phyloP scores from a whole-genome alignment of 371 early-diverging fungal genomes.

The Zancudomyces culisetae region DNA sequence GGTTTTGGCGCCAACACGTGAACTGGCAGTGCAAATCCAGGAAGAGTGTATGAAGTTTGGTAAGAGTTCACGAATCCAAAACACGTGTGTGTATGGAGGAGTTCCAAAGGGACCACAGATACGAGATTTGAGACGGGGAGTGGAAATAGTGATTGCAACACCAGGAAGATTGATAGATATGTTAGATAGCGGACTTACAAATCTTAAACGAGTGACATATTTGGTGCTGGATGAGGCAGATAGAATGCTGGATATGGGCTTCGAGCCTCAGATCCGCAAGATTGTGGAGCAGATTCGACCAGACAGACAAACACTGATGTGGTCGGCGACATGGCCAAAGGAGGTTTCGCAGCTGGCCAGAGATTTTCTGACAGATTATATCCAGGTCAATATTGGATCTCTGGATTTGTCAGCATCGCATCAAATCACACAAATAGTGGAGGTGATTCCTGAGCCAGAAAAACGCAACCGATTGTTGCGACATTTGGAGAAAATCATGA shows the following conservation, averaged over 20 bases:
- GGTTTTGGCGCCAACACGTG: slow-evolving; percentile 94
- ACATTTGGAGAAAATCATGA: slow-evolving; percentile 58
- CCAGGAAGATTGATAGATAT: slow-evolving; percentile 95
- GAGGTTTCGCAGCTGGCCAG: slow-evolving; percentile 86
- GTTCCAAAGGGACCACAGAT: slow-evolving; percentile 84
- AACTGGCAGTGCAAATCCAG: slow-evolving; percentile 90
- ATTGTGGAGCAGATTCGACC: slow-evolving; percentile 81
- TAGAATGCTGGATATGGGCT: slow-evolving; percentile 98
- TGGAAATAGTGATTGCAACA: slow-evolving; percentile 93
- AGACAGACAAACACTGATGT: slow-evolving; percentile 90
- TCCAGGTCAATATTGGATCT: slow-evolving; percentile 88
- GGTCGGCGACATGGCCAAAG: slow-evolving; percentile 93
- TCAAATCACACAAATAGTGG: slow-evolving; percentile 82
- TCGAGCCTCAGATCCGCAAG: slow-evolving; percentile 95
- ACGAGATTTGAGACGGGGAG: slow-evolving; percentile 71
- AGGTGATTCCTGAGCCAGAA: slow-evolving; percentile 71
- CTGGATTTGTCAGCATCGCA: slow-evolving; percentile 85
- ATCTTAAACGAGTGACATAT: slow-evolving; percentile 42
- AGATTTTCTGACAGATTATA: slow-evolving; percentile 83
- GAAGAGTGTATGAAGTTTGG: slow-evolving; percentile 67
- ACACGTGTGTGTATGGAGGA: slow-evolving; percentile 95
- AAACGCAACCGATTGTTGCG: slow-evolving; percentile 49
- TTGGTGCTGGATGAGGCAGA: slow-evolving; percentile 99
- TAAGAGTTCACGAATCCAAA: slow-evolving; percentile 75
- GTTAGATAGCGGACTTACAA: slow-evolving; percentile 75